Base-by-base conservation (phyloP, 306 rosid species). In the Oxytropis ochrocephala region DNA sequence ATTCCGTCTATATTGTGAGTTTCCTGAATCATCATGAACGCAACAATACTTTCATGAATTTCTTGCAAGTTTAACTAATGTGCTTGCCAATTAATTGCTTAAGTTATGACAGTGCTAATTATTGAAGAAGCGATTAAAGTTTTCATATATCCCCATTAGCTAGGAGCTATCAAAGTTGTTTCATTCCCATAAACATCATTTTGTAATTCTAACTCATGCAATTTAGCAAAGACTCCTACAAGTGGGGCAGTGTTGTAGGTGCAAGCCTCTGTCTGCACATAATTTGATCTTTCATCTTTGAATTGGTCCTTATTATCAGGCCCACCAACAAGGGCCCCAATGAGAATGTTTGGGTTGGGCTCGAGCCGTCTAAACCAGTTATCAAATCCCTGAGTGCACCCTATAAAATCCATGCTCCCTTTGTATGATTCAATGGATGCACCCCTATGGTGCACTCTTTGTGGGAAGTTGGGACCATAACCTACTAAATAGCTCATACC, bases 311-410 rank as follows among this genome's bases (percentile, higher is more conserved):
- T 65, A 0, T 11, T 56, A 39, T 89, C 87, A 0, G 96, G 97
- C 50, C 97, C 97, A 51, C 97, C 97, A 9, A 91, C 94, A 5
- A 91, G 64, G 27, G 91, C 97, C 49, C 97, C 97, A 39, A 30
- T 18, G 4, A 92, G 72, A 0, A 84, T 47, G 24, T 89, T 84
- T 0, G 97, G 95, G 64, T 92, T 92, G 6, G 83, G 82, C 55
- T 73, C 81, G 6, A 1, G 30, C 10, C 81, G 79, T 59, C 75
- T 79, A 67, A 84, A 89, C 95, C 92, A 89, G 49, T 33, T 67
- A 71, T 87, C 92, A 54, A 81, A 89, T 0, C 97, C 97, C 39
- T 89, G 87, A 21, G 86, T 84, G 78, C 97, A 89, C 72, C 96
- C 98, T 6, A 92, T 85, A 60, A 92, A 92, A 6, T 80, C 92